Evolutionary conservation across 2,329 filamentous ascomycete species (phyloP).

Genomic region (Geosmithia putterillii): DNA sequence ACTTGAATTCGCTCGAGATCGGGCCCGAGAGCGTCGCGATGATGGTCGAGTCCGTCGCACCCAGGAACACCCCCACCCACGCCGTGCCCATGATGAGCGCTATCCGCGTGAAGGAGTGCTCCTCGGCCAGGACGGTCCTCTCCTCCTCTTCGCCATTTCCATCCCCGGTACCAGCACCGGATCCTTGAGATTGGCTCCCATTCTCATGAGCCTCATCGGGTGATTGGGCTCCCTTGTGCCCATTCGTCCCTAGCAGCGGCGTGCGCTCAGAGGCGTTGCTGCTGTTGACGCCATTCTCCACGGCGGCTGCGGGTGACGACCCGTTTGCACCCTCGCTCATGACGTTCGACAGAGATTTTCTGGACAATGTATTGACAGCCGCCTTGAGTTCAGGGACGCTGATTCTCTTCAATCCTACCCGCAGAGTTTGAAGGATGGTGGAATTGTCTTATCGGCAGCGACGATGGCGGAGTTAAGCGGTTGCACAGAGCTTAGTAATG

Average conservation of each 20-base stretch:
- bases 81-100: constrained; percentile 41
- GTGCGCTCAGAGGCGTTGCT: background rate
- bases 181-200: background rate
- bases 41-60: constrained; percentile 63
- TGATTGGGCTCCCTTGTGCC: background rate
- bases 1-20: constrained; percentile 74
- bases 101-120: constrained; percentile 34
- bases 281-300: constrained; percentile 1
- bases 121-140: constrained; percentile 31
- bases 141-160: constrained; percentile 23
- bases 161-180: background rate
- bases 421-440: too few species aligned
- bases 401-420: too few species aligned
- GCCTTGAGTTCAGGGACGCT: too few species aligned
- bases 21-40: constrained; percentile 76
- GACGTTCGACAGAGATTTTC: background rate
- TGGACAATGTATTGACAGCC: background rate
- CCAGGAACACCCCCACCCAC: constrained; percentile 51
- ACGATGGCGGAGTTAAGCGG: too few species aligned
- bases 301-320: background rate
- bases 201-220: background rate
- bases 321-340: background rate
- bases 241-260: background rate
- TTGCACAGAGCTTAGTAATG: too few species aligned
- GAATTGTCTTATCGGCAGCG: too few species aligned